A percentile compares a stretch with the other conserved stretches of the same genome.
Evolutionary conservation across 2,329 filamentous ascomycete species (phyloP).

Genomic region (Botrytis medusae): DNA sequence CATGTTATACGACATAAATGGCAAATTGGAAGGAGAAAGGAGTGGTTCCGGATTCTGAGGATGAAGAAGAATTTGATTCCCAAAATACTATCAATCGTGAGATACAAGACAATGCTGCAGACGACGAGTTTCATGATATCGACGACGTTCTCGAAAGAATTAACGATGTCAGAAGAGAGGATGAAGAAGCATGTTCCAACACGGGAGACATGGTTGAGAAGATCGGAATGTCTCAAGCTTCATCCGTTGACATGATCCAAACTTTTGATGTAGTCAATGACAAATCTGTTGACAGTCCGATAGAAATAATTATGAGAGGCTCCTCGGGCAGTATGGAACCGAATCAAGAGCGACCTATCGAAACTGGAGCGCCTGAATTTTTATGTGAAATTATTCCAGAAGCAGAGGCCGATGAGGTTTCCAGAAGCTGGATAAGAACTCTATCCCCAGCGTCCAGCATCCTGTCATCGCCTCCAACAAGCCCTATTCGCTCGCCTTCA

Average conservation of each 20-base stretch:
- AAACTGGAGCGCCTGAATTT: background rate
- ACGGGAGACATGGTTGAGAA: background rate
- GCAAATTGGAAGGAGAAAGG: constrained; percentile 42
- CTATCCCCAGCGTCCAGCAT: constrained; percentile 40
- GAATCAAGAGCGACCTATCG: background rate
- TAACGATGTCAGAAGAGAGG: background rate
- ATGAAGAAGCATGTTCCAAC: background rate
- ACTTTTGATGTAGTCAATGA: background rate
- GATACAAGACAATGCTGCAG: constrained; percentile 9
- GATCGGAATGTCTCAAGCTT: constrained; percentile 17
- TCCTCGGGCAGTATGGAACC: background rate
- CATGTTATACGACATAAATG: constrained; percentile 34
- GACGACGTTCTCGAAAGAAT: background rate
- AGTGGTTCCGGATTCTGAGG: constrained; percentile 41
- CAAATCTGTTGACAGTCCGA: background rate
- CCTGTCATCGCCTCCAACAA: constrained; percentile 31
- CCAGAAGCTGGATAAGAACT: constrained; percentile 43
- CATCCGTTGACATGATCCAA: constrained; percentile 19
- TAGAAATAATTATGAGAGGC: background rate
- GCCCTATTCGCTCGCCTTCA: constrained; percentile 20
- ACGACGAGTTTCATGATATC: constrained; percentile 16
- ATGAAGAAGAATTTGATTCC: constrained; percentile 37
- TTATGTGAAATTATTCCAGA: background rate
- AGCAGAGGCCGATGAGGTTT: constrained; percentile 41
- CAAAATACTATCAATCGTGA: constrained; percentile 25